Percentiles rank a stretch among this genome's conserved stretches.
phyloP scores from a whole-genome alignment of 768 basidiomycete genomes.

The Pulveroboletus sp. region DNA sequence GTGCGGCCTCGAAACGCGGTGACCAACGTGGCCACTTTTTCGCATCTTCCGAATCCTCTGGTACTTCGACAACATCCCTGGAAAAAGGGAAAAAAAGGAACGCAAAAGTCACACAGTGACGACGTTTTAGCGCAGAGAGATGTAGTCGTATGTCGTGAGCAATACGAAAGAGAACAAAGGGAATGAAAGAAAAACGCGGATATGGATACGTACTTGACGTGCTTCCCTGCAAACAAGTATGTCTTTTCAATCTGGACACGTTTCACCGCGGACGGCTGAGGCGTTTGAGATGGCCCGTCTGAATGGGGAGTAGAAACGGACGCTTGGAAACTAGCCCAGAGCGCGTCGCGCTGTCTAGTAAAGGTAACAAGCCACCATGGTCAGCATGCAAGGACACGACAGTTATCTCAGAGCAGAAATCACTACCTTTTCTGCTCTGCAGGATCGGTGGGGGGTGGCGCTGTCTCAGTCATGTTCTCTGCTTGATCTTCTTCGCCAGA shows the following conservation, averaged over 20 bases:
- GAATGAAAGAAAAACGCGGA: no score
- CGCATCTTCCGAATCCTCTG: conserved; percentile 71
- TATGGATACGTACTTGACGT: conserved; percentile 53
- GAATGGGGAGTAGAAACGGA: conserved; percentile 39
- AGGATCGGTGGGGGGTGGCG: conserved; percentile 32
- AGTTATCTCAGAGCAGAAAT: neutral
- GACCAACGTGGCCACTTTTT: conserved; percentile 67
- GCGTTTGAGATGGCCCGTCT: conserved; percentile 5
- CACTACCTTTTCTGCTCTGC: conserved; percentile 44
- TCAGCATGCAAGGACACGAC: neutral
- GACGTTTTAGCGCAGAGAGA: neutral
- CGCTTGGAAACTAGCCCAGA: conserved; percentile 71
- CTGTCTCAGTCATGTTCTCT: conserved; percentile 23
- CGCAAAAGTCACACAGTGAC: neutral
- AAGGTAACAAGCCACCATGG: conserved; percentile 36
- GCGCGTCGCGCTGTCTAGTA: conserved; percentile 53
- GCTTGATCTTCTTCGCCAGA: conserved; percentile 38
- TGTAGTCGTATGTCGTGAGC: neutral
- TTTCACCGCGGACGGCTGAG: conserved; percentile 27
- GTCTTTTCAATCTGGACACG: conserved; percentile 67
- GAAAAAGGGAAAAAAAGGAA: neutral
- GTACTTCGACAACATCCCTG: conserved; percentile 75
- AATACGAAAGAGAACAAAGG: neutral
- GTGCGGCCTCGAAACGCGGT: conserved; percentile 1
- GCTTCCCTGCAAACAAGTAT: conserved; percentile 76